Percentiles rank a stretch among this genome's conserved stretches.
Conservation (phyloP, 31 red algal genomes). For the Porphyra umbilicalis region DNA sequence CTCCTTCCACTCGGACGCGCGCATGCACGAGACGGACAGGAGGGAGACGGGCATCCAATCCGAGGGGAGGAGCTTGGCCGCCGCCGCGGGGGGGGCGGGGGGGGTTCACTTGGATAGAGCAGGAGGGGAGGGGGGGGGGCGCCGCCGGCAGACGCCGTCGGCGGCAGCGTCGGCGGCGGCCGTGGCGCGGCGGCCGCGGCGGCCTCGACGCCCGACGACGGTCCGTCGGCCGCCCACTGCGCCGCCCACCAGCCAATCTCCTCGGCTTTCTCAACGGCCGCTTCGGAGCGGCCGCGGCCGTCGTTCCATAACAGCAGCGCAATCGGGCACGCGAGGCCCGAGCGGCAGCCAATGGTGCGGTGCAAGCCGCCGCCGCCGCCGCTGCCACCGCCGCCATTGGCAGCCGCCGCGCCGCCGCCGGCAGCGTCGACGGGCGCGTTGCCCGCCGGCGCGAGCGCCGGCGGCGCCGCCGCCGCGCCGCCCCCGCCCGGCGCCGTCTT, state of each 20-base stretch:
- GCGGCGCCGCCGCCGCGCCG: background rate
- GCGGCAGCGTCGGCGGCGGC: slow-evolving; percentile 11
- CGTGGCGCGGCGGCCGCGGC: background rate
- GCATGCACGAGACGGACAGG: slow-evolving; percentile 53
- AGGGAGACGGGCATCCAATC: slow-evolving; percentile 15
- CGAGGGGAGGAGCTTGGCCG: background rate
- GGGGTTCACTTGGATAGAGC: background rate
- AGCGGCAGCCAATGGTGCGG: slow-evolving; percentile 37
- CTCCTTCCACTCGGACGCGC: slow-evolving; percentile 31
- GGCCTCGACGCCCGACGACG: background rate
- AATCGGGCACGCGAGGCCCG: slow-evolving; percentile 33
- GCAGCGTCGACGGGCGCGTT: slow-evolving; percentile 23
- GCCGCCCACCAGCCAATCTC: slow-evolving; percentile 54
- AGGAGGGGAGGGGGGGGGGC: background rate
- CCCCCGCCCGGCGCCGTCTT: background rate
- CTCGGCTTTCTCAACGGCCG: slow-evolving; percentile 13
- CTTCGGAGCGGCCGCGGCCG: slow-evolving; percentile 24
- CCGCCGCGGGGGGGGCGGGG: background rate
- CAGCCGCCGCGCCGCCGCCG: slow-evolving; percentile 17
- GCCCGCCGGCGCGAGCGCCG: slow-evolving; percentile 21
- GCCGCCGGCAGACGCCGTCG: slow-evolving; percentile 9
- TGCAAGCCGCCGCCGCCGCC: slow-evolving; percentile 7
- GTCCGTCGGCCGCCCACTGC: background rate
- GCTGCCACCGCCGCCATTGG: background rate
- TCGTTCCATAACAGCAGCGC: slow-evolving; percentile 50